phyloP scores from a whole-genome alignment of 139 green algal genomes.

The Ettlia oleoabundans region DNA sequence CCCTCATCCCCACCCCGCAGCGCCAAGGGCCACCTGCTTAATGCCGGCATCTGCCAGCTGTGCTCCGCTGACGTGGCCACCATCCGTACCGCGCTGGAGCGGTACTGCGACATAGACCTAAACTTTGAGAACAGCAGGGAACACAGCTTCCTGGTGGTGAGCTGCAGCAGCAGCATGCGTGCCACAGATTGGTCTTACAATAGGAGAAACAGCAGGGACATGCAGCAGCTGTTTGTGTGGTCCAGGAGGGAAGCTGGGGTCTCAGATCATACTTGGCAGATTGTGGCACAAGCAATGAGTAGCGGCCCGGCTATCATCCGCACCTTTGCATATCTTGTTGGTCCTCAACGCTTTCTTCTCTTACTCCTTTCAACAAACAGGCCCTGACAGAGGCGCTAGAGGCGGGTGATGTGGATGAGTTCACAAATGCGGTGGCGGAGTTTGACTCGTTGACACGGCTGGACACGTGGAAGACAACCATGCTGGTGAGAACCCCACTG shows the following conservation, averaged over 20 bases:
- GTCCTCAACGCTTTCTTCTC: too few species aligned
- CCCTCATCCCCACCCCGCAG: conserved; percentile 22
- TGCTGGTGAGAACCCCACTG: conserved; percentile 57
- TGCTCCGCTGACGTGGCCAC: conserved; percentile 34
- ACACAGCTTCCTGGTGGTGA: conserved; percentile 61
- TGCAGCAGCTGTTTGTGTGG: too few species aligned
- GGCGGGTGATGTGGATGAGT: conserved; percentile 75
- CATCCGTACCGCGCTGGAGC: conserved; percentile 57
- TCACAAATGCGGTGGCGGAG: conserved; percentile 85
- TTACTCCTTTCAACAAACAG: too few species aligned
- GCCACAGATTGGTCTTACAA: too few species aligned
- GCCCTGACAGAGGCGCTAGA: conserved; percentile 68
- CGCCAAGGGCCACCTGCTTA: conserved; percentile 92
- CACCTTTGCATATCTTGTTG: too few species aligned
- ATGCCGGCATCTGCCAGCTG: conserved; percentile 91
- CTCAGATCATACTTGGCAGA: too few species aligned
- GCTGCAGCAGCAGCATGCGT: too few species aligned
- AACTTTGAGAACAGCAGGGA: conserved; percentile 76
- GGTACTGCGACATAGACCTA: conserved; percentile 85
- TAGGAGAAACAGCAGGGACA: too few species aligned
- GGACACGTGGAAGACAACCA: conserved; percentile 87
- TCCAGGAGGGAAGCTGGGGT: too few species aligned
- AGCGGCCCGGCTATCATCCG: too few species aligned
- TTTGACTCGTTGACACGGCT: conserved; percentile 92
- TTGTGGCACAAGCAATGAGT: too few species aligned